Percentiles rank a stretch among this genome's conserved stretches.
Evolutionary conservation across 768 basidiomycete genomes (phyloP).

Genomic region (Lactarius indigo): DNA sequence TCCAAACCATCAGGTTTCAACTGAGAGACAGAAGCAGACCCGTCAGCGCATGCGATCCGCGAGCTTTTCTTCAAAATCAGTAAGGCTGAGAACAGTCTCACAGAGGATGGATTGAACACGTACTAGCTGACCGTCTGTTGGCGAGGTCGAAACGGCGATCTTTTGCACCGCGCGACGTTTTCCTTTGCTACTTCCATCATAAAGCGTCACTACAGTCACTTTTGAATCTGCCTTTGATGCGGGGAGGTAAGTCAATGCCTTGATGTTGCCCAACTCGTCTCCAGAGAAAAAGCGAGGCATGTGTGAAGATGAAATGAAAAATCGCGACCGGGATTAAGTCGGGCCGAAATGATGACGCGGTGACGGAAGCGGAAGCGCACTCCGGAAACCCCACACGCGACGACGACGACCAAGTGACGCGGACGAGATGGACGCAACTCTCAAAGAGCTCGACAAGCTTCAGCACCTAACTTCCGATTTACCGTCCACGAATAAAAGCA

Average conservation of each 20-base stretch:
- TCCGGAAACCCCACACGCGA: background rate
- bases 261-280: slow-evolving; percentile 77
- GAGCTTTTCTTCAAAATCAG: slow-evolving; percentile 51
- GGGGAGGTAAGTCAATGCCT: slow-evolving; percentile 47
- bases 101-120: background rate
- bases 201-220: slow-evolving; percentile 34
- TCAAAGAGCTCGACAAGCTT: slow-evolving; percentile 78
- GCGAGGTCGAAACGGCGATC: slow-evolving; percentile 31
- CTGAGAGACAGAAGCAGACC: slow-evolving; percentile 45
- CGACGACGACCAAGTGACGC: background rate
- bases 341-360: background rate
- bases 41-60: slow-evolving; percentile 62
- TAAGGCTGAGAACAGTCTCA: slow-evolving; percentile 17
- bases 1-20: slow-evolving; percentile 42
- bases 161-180: slow-evolving; percentile 40
- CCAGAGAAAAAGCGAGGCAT: slow-evolving; percentile 74
- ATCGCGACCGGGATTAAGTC: background rate
- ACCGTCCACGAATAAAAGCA: slow-evolving; percentile 43
- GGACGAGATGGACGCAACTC: slow-evolving; percentile 59
- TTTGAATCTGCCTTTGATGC: slow-evolving; percentile 34
- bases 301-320: background rate
- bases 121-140: slow-evolving; percentile 15
- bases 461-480: slow-evolving; percentile 53
- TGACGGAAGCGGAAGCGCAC: background rate
- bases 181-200: slow-evolving; percentile 34